phyloP scores from a whole-genome alignment of 192 early-diverging fungal genomes.

The Entomortierella chlamydospora region DNA sequence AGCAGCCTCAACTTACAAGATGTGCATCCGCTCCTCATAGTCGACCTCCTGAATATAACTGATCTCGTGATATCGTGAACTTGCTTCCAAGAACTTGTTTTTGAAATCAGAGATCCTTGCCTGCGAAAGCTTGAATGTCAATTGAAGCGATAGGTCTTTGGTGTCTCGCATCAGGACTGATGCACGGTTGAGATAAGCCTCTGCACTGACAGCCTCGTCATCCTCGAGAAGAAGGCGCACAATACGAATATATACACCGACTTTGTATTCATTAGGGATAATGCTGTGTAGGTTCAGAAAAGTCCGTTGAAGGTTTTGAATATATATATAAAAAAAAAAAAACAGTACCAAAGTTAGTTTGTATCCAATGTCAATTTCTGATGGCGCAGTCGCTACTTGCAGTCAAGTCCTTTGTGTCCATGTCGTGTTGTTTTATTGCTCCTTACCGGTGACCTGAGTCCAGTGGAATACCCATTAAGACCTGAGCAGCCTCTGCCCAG shows the following conservation, averaged over 20 bases:
- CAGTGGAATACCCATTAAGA: slow-evolving; percentile 89
- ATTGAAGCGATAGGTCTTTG: slow-evolving; percentile 61
- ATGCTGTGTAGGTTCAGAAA: slow-evolving; percentile 37
- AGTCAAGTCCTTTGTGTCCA: slow-evolving; percentile 5
- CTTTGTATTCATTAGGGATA: slow-evolving; percentile 74
- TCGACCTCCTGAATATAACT: slow-evolving; percentile 76
- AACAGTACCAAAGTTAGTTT: neutral
- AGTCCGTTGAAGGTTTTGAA: neutral
- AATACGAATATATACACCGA: slow-evolving; percentile 86
- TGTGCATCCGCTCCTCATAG: slow-evolving; percentile 67
- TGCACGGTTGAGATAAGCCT: slow-evolving; percentile 87
- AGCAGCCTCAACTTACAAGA: slow-evolving; percentile 57
- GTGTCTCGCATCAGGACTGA: slow-evolving; percentile 70
- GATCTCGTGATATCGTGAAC: slow-evolving; percentile 85
- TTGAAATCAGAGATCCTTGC: slow-evolving; percentile 88
- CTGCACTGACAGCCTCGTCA: slow-evolving; percentile 83
- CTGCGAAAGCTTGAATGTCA: slow-evolving; percentile 85
- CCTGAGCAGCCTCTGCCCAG: slow-evolving; percentile 87
- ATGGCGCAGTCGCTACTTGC: slow-evolving; percentile 9
- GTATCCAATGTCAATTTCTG: neutral
- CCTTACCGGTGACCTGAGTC: slow-evolving; percentile 87
- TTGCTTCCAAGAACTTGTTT: slow-evolving; percentile 87
- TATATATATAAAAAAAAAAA: neutral
- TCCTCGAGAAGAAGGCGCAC: slow-evolving; percentile 88
- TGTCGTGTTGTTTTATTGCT: neutral